phyloP scores from a whole-genome alignment of 371 early-diverging fungal species.

The Mucor saturninus region DNA sequence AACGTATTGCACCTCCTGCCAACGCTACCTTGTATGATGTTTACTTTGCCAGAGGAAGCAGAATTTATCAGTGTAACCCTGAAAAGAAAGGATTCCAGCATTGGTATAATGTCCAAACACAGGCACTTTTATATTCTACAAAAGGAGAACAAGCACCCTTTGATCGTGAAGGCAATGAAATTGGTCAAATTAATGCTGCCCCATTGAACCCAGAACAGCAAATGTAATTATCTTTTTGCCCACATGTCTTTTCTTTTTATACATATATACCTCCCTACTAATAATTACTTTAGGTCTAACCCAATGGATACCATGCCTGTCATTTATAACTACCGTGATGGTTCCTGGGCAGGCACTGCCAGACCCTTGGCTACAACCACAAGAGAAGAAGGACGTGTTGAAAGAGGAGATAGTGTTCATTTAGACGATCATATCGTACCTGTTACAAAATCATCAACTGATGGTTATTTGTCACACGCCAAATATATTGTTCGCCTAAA shows the following conservation, averaged over 20 bases:
- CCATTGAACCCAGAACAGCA: slow-evolving; percentile 36
- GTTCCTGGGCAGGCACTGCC: slow-evolving; percentile 45
- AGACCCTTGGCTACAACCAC: slow-evolving; percentile 42
- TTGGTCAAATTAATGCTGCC: slow-evolving; percentile 39
- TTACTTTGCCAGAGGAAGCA: slow-evolving; percentile 41
- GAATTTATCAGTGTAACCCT: slow-evolving; percentile 51
- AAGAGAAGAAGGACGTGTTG: slow-evolving; percentile 38
- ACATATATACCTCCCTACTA: background rate
- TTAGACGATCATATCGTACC: slow-evolving; percentile 45
- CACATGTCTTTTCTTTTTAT: background rate
- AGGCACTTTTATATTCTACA: slow-evolving; percentile 43
- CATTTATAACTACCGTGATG: slow-evolving; percentile 43
- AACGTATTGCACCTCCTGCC: slow-evolving; percentile 38
- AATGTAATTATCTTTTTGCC: slow-evolving; percentile 23
- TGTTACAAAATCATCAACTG: slow-evolving; percentile 29
- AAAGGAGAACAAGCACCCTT: slow-evolving; percentile 33
- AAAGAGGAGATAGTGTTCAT: slow-evolving; percentile 37
- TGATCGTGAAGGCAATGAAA: slow-evolving; percentile 36
- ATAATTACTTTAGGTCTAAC: slow-evolving; percentile 27
- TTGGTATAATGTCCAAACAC: slow-evolving; percentile 53
- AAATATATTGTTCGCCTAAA: slow-evolving; percentile 43
- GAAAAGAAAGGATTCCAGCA: slow-evolving; percentile 43
- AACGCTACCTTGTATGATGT: slow-evolving; percentile 40
- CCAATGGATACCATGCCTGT: slow-evolving; percentile 39
- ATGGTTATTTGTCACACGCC: slow-evolving; percentile 48